Base-by-base conservation (phyloP, 192 early-diverging fungal genomes). In the Podila minutissima region DNA sequence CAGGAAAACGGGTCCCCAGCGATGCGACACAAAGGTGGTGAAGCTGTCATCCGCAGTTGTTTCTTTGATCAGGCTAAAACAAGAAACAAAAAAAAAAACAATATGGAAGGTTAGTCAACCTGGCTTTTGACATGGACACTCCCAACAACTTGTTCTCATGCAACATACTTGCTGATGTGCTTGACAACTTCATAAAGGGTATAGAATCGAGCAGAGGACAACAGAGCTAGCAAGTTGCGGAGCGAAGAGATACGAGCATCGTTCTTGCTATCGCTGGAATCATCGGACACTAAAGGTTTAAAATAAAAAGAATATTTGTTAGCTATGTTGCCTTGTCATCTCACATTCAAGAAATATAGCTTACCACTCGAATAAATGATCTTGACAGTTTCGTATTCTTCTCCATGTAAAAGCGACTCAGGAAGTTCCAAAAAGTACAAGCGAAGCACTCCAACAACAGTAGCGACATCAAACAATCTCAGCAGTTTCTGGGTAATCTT, bases 371-470 rank as follows among this genome's bases (percentile, higher is more conserved):
- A 81, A 68, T 93, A 94, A 62, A 93, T 81, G 12, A 91, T 83
- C 50, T 90, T 87, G 41, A 91, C 84, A 9, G 91, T 84, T 20
- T 91, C 92, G 63, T 94, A 93, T 32, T 93, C 85, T 64, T 92
- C 91, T 73, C 86, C 88, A 8, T 92, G 91, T 17, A 92, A 76
- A 31, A 94, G 64, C 17, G 89, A 91, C 61, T 87, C 87, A 13
- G 92, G 92, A 8, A 94, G 78, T 72, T 94, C 93, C 75, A 92
- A 75, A n/a, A 94, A 79, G 62, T 92, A 94, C 17, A 93, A 79
- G 5, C 90, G 82, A 29, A 94, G 62, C 22, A 88, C 75, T 20
- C 89, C 91, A 22, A 89, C 89, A 5, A 93, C 75, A 5, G 91
- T 77, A 0, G 85, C 75, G 28, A 88, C 71, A 66, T 92, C 90